A percentile compares a stretch with the other conserved stretches of the same genome.
These are phyloP conservation scores for Sphagnum magellanicum DNA, from an alignment of 228 moss, liverwort and hornwort genomes.

Conservation along the genomic window DNA sequence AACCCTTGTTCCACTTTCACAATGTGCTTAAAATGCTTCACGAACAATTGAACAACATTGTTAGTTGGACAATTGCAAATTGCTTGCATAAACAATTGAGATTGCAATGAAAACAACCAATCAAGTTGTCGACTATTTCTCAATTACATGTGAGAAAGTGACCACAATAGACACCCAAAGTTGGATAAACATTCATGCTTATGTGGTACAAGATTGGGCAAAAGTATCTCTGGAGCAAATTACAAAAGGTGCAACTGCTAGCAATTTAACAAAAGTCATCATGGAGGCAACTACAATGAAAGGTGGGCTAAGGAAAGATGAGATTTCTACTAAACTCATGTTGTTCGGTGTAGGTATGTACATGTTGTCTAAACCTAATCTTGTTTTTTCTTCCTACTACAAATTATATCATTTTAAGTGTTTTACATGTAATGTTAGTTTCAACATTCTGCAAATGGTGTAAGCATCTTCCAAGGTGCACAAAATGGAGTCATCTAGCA, in stretches of 20 bases:
- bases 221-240: neutral
- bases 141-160: neutral
- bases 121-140: neutral
- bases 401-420: neutral
- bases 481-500: neutral
- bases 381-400: neutral
- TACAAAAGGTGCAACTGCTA: neutral
- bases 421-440: neutral
- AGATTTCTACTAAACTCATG: neutral
- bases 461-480: neutral
- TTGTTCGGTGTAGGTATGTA: neutral
- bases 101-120: neutral
- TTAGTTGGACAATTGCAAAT: neutral
- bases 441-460: neutral
- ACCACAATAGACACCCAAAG: neutral
- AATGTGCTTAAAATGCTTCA: neutral
- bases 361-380: neutral
- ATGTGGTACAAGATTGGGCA: neutral
- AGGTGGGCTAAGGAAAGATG: neutral
- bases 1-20: neutral
- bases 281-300: neutral
- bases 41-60: neutral
- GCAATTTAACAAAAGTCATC: slow-evolving; percentile 1
- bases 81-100: neutral
- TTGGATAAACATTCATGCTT: neutral